phyloP scores from a whole-genome alignment of 2,329 filamentous ascomycete species.

The Colletotrichum theobromicola region DNA sequence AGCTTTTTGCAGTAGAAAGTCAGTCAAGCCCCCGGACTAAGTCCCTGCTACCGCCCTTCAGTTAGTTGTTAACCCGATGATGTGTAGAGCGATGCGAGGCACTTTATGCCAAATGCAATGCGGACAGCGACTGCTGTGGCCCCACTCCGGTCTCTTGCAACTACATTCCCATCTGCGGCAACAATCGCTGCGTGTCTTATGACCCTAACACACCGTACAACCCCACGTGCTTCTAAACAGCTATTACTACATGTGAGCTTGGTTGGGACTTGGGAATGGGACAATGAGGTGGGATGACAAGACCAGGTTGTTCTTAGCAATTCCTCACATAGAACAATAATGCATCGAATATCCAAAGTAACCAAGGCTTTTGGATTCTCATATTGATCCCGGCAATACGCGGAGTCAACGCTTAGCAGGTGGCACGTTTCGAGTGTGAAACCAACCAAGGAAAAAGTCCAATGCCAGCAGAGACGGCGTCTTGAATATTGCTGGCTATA shows the following conservation, averaged over 20 bases:
- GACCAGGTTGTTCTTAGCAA: background rate
- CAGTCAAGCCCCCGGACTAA: background rate
- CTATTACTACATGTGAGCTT: background rate
- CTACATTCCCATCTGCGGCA: background rate
- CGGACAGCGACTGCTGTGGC: background rate
- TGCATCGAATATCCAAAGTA: background rate
- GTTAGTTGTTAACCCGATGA: background rate
- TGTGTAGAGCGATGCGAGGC: background rate
- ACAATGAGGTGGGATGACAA: background rate
- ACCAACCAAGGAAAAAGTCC: background rate
- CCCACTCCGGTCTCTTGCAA: background rate
- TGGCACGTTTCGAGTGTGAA: background rate
- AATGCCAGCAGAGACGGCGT: background rate
- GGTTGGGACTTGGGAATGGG: background rate
- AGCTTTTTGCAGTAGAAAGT: background rate
- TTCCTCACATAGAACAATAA: background rate
- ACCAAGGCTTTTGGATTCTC: background rate
- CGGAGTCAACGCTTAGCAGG: background rate
- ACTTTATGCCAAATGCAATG: background rate
- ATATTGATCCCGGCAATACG: background rate
- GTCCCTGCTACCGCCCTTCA: background rate
- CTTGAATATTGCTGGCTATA: background rate
- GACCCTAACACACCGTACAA: background rate
- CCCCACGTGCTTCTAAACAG: background rate
- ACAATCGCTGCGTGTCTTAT: background rate